These are phyloP conservation scores for Cytidiella melzeri DNA, from an alignment of 768 basidiomycete species.

Conservation along the genomic window DNA sequence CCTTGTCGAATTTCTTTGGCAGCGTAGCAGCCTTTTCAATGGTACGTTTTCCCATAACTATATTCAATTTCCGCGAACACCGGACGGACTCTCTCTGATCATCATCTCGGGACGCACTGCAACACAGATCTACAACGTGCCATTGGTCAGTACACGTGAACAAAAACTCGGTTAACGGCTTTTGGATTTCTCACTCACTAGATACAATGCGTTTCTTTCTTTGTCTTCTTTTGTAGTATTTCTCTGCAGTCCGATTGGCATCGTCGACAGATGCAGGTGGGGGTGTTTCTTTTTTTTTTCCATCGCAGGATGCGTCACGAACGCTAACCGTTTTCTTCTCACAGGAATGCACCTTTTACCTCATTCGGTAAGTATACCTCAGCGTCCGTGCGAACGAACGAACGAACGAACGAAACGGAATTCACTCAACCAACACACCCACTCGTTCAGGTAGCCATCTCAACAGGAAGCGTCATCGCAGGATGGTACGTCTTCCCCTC, in stretches of 20 bases:
- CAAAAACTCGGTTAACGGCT: no score
- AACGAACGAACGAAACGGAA: not conserved
- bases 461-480: conserved; percentile 79
- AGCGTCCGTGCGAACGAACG: conserved; percentile 14
- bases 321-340: not conserved
- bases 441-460: conserved; percentile 58
- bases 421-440: conserved; percentile 7
- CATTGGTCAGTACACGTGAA: conserved; percentile 68
- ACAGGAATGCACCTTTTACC: conserved; percentile 85
- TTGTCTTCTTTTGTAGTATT: conserved; percentile 53
- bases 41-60: no score
- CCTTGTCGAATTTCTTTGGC: conserved; percentile 70
- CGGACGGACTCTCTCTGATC: no score
- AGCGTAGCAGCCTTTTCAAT: conserved; percentile 78
- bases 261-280: conserved; percentile 67
- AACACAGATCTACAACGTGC: conserved; percentile 73
- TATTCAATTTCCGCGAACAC: no score
- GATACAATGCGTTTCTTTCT: no score
- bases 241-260: conserved; percentile 69
- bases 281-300: no score
- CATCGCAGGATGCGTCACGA: not conserved
- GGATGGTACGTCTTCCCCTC: conserved; percentile 53
- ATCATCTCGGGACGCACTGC: no score
- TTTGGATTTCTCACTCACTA: no score
- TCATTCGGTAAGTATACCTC: conserved; percentile 61